Conservation (phyloP, 495 filamentous ascomycete genomes). For the Lasiosphaeria hispida region DNA sequence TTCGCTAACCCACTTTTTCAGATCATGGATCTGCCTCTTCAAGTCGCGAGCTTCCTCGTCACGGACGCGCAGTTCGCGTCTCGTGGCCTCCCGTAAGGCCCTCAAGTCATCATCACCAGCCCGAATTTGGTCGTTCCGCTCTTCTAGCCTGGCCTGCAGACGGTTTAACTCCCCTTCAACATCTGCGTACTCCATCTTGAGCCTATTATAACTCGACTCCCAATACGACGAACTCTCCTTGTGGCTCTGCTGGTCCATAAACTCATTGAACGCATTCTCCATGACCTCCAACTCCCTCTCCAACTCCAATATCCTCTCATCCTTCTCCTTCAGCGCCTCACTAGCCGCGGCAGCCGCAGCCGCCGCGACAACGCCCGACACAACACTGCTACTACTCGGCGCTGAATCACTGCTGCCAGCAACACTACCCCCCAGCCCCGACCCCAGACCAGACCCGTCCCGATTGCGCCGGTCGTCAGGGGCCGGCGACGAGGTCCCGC, state of each 20-base stretch:
- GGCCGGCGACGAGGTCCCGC: constrained; percentile 35
- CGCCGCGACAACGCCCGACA: constrained; percentile 15
- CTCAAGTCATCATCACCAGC: constrained; percentile 11
- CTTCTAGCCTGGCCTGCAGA: no score
- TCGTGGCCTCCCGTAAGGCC: constrained; percentile 31
- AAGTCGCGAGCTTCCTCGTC: constrained; percentile 46
- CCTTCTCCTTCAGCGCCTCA: constrained; percentile 34
- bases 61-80: constrained; percentile 35
- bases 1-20: constrained; percentile 57
- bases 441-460: neutral
- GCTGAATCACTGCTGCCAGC: neutral
- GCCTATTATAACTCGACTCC: no score
- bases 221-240: constrained; percentile 45
- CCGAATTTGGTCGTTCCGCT: no score
- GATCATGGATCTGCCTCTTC: constrained; percentile 46
- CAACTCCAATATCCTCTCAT: constrained; percentile 44
- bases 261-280: constrained; percentile 45
- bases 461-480: constrained; percentile 25
- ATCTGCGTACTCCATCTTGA: no score
- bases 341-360: constrained; percentile 28
- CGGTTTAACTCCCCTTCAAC: no score
- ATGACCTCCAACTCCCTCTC: constrained; percentile 43
- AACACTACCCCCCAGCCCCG: no score
- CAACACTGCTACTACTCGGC: neutral
- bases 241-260: constrained; percentile 43